Conservation (phyloP, 306 rosid genomes). For the Mucuna pruriens region DNA sequence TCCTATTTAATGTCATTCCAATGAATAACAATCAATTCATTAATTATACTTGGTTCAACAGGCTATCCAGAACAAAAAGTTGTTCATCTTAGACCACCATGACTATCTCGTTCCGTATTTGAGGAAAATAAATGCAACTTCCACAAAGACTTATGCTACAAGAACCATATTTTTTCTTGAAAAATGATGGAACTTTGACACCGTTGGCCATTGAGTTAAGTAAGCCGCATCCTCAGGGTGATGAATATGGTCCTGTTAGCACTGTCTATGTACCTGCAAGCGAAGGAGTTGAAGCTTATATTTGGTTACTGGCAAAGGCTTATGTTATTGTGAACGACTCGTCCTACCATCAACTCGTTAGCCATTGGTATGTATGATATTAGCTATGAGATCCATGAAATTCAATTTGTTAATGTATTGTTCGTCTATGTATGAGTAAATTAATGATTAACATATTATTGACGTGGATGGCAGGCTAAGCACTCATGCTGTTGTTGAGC, state of each 20-base stretch:
- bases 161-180: slow-evolving; percentile 68
- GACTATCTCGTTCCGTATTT: slow-evolving; percentile 67
- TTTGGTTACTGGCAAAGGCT: slow-evolving; percentile 78
- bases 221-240: slow-evolving; percentile 70
- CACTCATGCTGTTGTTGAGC: slow-evolving; percentile 80
- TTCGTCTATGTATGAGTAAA: too few relatives aligned
- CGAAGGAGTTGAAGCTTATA: slow-evolving; percentile 54
- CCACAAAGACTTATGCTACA: slow-evolving; percentile 62
- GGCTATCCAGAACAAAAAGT: slow-evolving; percentile 59
- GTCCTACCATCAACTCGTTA: slow-evolving; percentile 62
- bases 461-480: slow-evolving; percentile 54
- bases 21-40: not conserved
- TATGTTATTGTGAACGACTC: slow-evolving; percentile 70
- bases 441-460: not conserved
- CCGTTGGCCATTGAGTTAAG: slow-evolving; percentile 76
- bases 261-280: slow-evolving; percentile 56
- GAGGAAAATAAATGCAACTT: slow-evolving; percentile 53
- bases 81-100: slow-evolving; percentile 73
- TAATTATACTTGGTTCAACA: slow-evolving; percentile 27
- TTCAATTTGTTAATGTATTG: not conserved
- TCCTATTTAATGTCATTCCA: not conserved
- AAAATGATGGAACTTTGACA: slow-evolving; percentile 70
- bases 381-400: not conserved
- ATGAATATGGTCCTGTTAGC: slow-evolving; percentile 54
- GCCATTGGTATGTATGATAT: slow-evolving; percentile 58